Conservation (phyloP, 768 basidiomycete species). For the Russula sp. region DNA sequence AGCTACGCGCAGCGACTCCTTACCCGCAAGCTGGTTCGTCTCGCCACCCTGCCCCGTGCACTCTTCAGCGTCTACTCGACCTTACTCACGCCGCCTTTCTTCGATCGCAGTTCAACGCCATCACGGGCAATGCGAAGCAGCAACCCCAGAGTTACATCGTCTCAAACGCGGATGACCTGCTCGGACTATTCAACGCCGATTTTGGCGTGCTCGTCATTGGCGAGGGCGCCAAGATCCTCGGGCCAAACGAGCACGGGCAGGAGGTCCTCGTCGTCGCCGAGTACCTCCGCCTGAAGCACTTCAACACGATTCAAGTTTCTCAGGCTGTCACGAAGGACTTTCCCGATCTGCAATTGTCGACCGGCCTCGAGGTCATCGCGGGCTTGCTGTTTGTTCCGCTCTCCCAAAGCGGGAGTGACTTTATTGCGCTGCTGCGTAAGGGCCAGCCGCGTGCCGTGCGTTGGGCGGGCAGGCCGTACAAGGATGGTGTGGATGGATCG, state of each 20-base stretch:
- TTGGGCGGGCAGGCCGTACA: background rate
- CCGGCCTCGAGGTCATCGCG: conserved; percentile 9
- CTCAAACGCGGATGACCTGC: background rate
- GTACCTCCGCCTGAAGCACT: background rate
- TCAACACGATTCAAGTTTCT: background rate
- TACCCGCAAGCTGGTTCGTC: conserved; percentile 64
- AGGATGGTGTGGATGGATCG: background rate
- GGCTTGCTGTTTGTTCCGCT: conserved; percentile 29
- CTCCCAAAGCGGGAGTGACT: background rate
- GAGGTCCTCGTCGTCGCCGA: background rate
- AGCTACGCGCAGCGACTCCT: conserved; percentile 70
- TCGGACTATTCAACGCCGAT: background rate
- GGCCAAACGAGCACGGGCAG: background rate
- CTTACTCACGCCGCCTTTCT: background rate
- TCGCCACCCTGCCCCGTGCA: background rate
- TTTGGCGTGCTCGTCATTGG: background rate
- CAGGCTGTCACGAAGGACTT: background rate
- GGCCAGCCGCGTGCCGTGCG: background rate
- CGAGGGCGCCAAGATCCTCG: background rate
- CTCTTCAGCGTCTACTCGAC: too few species aligned
- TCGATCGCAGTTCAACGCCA: background rate
- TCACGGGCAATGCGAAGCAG: background rate
- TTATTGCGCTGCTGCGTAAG: background rate
- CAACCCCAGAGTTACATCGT: background rate
- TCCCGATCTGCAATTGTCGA: background rate